Percentiles rank a stretch among this genome's conserved stretches.
Evolutionary conservation across 2,329 filamentous ascomycete genomes (phyloP).

Genomic region (Ascochyta pisi): DNA sequence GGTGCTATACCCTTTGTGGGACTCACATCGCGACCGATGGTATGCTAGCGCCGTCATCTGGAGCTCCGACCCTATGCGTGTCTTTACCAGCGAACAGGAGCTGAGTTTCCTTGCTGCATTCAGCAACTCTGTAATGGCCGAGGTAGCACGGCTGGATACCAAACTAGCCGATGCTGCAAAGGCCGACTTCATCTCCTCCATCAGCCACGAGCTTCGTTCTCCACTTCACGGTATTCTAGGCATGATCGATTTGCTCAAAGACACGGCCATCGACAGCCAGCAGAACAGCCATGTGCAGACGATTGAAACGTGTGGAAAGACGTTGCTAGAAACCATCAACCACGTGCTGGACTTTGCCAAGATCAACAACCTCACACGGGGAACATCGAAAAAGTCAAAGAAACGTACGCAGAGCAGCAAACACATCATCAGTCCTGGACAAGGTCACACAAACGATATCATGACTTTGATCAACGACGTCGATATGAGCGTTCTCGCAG

Average conservation of each 20-base stretch:
- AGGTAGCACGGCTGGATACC: slow-evolving; percentile 49
- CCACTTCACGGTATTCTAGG: slow-evolving; percentile 67
- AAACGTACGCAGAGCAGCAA: slow-evolving; percentile 40
- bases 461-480: slow-evolving; percentile 46
- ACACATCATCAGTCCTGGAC: slow-evolving; percentile 39
- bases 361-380: slow-evolving; percentile 47
- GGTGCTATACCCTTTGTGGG: slow-evolving; percentile 50
- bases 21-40: slow-evolving; percentile 48
- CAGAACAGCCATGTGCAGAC: slow-evolving; percentile 52
- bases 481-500: slow-evolving; percentile 44
- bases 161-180: slow-evolving; percentile 56
- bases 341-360: slow-evolving; percentile 53
- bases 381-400: slow-evolving; percentile 39
- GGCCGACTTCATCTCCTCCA: slow-evolving; percentile 64
- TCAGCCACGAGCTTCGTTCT: slow-evolving; percentile 67
- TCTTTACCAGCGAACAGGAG: slow-evolving; percentile 48
- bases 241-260: slow-evolving; percentile 44
- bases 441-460: slow-evolving; percentile 43
- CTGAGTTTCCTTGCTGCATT: slow-evolving; percentile 49
- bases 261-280: slow-evolving; percentile 40
- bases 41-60: slow-evolving; percentile 49
- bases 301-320: slow-evolving; percentile 50
- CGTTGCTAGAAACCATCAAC: slow-evolving; percentile 52
- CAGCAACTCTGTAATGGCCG: slow-evolving; percentile 50
- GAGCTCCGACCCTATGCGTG: slow-evolving; percentile 47